These are phyloP conservation scores for Aspergillus conjunctus DNA, from an alignment of 495 filamentous ascomycete species.

Conservation along the genomic window DNA sequence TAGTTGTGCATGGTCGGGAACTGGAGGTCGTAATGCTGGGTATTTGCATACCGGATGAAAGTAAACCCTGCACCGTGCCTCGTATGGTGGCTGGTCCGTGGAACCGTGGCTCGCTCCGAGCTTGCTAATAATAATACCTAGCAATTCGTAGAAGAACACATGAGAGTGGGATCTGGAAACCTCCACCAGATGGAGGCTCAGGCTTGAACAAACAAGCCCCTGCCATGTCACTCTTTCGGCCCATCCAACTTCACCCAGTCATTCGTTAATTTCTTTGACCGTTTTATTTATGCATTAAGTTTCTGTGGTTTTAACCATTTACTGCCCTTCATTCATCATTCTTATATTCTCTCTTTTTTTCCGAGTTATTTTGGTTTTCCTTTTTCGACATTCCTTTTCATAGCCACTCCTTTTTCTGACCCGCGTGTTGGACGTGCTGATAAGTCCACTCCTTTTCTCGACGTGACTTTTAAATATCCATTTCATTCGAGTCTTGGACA, in stretches of 20 bases:
- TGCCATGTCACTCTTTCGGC: conserved; percentile 36
- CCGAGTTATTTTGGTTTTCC: conserved; percentile 30
- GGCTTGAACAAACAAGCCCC: conserved; percentile 20
- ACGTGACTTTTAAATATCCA: conserved; percentile 15
- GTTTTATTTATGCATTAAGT: conserved; percentile 15
- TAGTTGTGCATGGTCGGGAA: neutral
- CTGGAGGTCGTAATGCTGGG: neutral
- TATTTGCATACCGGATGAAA: neutral
- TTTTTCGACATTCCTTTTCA: conserved; percentile 37
- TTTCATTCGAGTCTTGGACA: conserved; percentile 11
- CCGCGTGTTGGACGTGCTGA: conserved; percentile 30
- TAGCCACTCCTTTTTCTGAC: conserved; percentile 34
- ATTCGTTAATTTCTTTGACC: conserved; percentile 41
- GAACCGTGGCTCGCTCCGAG: neutral
- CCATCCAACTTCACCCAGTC: conserved; percentile 38
- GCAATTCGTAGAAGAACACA: neutral
- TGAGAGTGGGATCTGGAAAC: neutral
- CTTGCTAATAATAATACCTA: neutral
- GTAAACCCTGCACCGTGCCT: neutral
- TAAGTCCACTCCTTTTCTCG: conserved; percentile 20
- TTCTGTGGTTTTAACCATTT: conserved; percentile 8
- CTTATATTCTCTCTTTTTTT: conserved; percentile 24
- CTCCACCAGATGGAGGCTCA: conserved; percentile 12
- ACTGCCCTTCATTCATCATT: conserved; percentile 12
- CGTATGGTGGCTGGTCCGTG: neutral